Base-by-base conservation (phyloP, 495 filamentous ascomycete species). In the Jackrogersella minutella region DNA sequence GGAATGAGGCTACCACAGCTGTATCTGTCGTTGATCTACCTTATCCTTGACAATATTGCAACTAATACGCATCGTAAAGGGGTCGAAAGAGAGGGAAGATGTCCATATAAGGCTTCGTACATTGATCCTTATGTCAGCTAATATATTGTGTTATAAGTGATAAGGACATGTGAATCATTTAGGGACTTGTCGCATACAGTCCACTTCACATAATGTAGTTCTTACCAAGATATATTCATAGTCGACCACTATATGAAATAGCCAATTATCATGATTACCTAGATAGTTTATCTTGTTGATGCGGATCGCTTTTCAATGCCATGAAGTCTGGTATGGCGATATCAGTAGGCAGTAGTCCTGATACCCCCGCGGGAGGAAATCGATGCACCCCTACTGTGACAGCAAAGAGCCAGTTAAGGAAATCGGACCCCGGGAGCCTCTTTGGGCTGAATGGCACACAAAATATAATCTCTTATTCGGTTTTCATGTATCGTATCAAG, bases 1-100 rank as follows among this genome's bases (percentile, higher is more conserved):
- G 39, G 44, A 39, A 31, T 37, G 31, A 59, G 56, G 56, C 56
- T 59, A 22, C 47, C 14, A 37, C 10, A 22, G 30, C 30, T 8
- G 8, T 17, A 34, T 52, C 14, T 22, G 5, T 49, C 22, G 37
- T 36, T 31, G 36, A 56, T 43, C 52, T 56, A 34, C 47, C 47
- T 8, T 28, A 34, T 26, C 30, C 30, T 33, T 51, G 47, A 19
- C 28, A 34, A 26, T 31, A 51, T 51, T 10, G 28, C 14, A 51
- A 33, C 6, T 51, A 51, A 11, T 33, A 34, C 14, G 47, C 28
- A 51, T 2, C 43, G 4, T 11, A 33, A 30, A 49, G 22, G 22
- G 10, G 22, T 16, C 8, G n/a, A 28, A n/a, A n/a, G n/a, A n/a
- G 24, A 47, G 9, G 10, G 46, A 50, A 31, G 26, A 50, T 13